Conservation (phyloP, 768 basidiomycete genomes). For the Trametes elegans region DNA sequence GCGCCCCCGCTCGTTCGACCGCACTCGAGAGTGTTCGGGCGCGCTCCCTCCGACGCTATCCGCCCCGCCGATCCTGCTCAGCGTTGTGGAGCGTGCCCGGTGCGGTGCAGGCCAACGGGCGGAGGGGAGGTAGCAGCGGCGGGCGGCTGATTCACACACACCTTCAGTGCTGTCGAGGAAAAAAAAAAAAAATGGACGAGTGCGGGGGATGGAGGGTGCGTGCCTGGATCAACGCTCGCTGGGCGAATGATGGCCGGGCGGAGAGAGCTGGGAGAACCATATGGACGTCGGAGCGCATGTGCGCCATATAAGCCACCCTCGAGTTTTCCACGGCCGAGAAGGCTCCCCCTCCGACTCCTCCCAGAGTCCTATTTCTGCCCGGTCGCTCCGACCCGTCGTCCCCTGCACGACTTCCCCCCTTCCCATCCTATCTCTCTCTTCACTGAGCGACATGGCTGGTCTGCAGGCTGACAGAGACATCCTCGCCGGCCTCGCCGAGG, state of each 20-base stretch:
- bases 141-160: too few species aligned
- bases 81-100: too few species aligned
- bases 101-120: too few species aligned
- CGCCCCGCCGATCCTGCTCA: too few species aligned
- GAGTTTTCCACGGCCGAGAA: not conserved
- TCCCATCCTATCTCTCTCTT: constrained; percentile 4
- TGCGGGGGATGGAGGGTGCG: not conserved
- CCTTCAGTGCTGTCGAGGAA: too few species aligned
- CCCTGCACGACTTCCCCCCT: not conserved
- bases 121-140: too few species aligned
- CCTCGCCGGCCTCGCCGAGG: constrained; percentile 25
- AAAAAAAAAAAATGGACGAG: too few species aligned
- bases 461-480: constrained; percentile 25
- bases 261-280: constrained; percentile 1
- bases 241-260: constrained; percentile 4
- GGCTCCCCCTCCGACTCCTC: constrained; percentile 2
- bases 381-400: not conserved
- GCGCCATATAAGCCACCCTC: constrained; percentile 3
- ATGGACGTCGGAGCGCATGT: constrained; percentile 12
- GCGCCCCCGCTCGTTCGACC: too few species aligned
- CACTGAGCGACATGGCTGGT: constrained; percentile 23
- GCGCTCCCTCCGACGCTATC: too few species aligned
- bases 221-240: not conserved
- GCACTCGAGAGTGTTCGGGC: too few species aligned
- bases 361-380: not conserved